Conservation (phyloP, 1,139 yeast genomes). For the Diutina pseudorugosa region DNA sequence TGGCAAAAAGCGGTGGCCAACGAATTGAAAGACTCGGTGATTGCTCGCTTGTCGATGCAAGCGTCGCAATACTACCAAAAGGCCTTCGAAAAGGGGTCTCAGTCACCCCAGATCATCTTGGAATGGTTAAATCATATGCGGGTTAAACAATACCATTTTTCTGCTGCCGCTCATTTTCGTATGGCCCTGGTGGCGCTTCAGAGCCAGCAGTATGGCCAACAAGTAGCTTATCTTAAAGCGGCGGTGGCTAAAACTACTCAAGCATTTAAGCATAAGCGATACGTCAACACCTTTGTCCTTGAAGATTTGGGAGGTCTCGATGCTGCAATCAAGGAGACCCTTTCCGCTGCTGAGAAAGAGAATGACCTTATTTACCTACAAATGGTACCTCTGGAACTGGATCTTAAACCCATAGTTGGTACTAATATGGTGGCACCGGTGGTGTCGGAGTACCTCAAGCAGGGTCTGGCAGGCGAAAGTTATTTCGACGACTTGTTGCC, state of each 20-base stretch:
- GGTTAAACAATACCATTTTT: slow-evolving; percentile 51
- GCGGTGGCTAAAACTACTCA: slow-evolving; percentile 21
- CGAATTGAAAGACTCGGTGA: slow-evolving; percentile 46
- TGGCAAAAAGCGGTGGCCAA: slow-evolving; percentile 60
- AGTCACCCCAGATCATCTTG: slow-evolving; percentile 39
- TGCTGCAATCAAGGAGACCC: slow-evolving; percentile 28
- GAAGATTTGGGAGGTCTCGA: slow-evolving; percentile 38
- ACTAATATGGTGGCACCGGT: slow-evolving; percentile 47
- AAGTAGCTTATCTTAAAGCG: slow-evolving; percentile 42
- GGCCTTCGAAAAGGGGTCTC: slow-evolving; percentile 32
- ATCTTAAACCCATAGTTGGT: slow-evolving; percentile 32
- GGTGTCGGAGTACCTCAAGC: slow-evolving; percentile 18
- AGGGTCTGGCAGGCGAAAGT: not conserved
- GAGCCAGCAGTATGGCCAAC: slow-evolving; percentile 52
- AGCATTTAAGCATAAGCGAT: slow-evolving; percentile 29
- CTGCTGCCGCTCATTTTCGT: slow-evolving; percentile 59
- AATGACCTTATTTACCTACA: slow-evolving; percentile 71
- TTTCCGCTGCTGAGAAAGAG: slow-evolving; percentile 58
- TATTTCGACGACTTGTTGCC: slow-evolving; percentile 56
- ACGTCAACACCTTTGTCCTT: slow-evolving; percentile 30
- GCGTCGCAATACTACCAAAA: slow-evolving; percentile 44
- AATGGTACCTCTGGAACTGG: slow-evolving; percentile 37
- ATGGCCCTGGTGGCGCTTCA: slow-evolving; percentile 39
- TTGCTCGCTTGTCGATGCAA: slow-evolving; percentile 55
- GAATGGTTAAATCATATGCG: slow-evolving; percentile 56